Evolutionary conservation across 441 rosid genomes (phyloP).

Genomic region (Gossypium davidsonii): DNA sequence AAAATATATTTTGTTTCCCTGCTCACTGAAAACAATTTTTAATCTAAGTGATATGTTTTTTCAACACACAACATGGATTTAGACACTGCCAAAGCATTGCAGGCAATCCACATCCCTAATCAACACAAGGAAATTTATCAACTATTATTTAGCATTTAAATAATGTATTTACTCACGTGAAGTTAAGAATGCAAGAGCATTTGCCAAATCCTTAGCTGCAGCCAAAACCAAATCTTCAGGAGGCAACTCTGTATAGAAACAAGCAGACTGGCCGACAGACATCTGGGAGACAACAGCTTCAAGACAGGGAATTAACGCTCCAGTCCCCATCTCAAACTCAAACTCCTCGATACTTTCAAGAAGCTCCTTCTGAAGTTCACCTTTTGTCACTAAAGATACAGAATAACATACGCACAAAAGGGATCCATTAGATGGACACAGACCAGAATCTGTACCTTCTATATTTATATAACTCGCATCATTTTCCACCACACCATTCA

Average conservation of each 20-base stretch:
- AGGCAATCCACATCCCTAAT: neutral
- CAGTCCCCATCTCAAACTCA: conserved; percentile 88
- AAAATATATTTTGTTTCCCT: neutral
- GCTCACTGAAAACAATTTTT: neutral
- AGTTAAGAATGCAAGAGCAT: conserved; percentile 36
- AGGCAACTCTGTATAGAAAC: conserved; percentile 36
- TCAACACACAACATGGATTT: neutral
- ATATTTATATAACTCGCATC: conserved; percentile 25
- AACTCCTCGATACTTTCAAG: conserved; percentile 73
- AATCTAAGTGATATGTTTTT: neutral
- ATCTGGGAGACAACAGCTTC: conserved; percentile 67
- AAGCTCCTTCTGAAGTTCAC: conserved; percentile 46
- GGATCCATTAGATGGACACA: conserved; percentile 49
- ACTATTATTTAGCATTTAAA: conserved; percentile 7
- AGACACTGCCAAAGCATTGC: neutral
- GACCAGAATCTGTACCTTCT: conserved; percentile 60
- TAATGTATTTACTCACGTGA: conserved; percentile 44
- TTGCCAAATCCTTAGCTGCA: conserved; percentile 45
- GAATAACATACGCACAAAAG: conserved; percentile 58
- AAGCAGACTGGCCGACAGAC: conserved; percentile 81
- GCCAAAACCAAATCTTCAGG: conserved; percentile 59
- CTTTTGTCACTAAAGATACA: conserved; percentile 41
- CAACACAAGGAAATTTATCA: conserved; percentile 5
- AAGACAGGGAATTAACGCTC: conserved; percentile 52
- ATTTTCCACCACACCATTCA: conserved; percentile 26